Conservation (phyloP, 495 filamentous ascomycete genomes). For the Pseudevernia furfuracea region DNA sequence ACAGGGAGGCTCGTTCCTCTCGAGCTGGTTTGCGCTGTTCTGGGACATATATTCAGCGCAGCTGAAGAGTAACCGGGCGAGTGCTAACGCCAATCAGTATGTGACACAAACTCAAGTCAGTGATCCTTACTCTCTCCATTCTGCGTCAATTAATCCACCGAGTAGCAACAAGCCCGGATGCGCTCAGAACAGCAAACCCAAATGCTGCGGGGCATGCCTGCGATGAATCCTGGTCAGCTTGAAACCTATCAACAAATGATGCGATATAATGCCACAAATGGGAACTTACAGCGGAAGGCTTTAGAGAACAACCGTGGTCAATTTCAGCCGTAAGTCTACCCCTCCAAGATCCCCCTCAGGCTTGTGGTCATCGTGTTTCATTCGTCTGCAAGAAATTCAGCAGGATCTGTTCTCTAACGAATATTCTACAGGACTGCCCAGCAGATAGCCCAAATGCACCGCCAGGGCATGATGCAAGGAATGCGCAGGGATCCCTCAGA, state of each 20-base stretch:
- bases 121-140: neutral
- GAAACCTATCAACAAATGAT: constrained; percentile 45
- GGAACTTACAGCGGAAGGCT: constrained; percentile 60
- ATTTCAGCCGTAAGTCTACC: constrained; percentile 44
- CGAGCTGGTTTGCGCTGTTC: constrained; percentile 94
- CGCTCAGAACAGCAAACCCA: constrained; percentile 59
- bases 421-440: constrained; percentile 33
- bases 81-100: constrained; percentile 55
- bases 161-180: constrained; percentile 59
- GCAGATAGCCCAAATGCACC: constrained; percentile 57
- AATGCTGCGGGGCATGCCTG: constrained; percentile 60
- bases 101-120: constrained; percentile 75
- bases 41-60: constrained; percentile 88
- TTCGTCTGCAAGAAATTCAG: neutral
- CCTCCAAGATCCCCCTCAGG: neutral
- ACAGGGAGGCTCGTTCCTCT: constrained; percentile 68
- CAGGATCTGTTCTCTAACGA: neutral
- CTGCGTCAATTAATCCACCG: constrained; percentile 20
- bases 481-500: constrained; percentile 83
- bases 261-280: constrained; percentile 47
- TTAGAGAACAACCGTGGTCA: constrained; percentile 66
- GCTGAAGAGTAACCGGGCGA: constrained; percentile 46
- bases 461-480: constrained; percentile 45
- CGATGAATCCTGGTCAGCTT: constrained; percentile 40
- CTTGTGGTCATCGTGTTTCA: neutral